A percentile compares a stretch with the other conserved stretches of the same genome.
Evolutionary conservation across 2,329 filamentous ascomycete genomes (phyloP).

Genomic region (Sporothrix pseudoabietina): DNA sequence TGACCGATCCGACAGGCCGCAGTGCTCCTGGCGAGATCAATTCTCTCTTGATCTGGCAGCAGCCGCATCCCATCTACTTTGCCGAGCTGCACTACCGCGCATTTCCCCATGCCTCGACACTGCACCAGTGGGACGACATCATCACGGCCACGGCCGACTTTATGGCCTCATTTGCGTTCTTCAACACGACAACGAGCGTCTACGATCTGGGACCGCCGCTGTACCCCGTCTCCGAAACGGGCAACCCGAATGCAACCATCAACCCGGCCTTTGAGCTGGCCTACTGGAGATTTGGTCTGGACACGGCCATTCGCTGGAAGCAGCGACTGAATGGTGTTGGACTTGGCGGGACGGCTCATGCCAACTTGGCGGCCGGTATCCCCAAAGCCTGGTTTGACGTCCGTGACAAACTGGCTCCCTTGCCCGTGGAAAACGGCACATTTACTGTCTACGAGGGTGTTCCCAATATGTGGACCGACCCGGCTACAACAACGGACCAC

Average conservation of each 20-base stretch:
- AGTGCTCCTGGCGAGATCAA: slow-evolving; percentile 64
- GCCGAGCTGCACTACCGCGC: slow-evolving; percentile 58
- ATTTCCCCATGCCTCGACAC: slow-evolving; percentile 47
- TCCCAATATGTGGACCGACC: slow-evolving; percentile 47
- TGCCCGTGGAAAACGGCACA: slow-evolving; percentile 52
- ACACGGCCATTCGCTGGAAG: slow-evolving; percentile 57
- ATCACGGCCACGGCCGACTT: slow-evolving; percentile 58
- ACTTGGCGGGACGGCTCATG: not conserved
- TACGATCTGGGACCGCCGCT: slow-evolving; percentile 55
- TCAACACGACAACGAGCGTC: slow-evolving; percentile 52
- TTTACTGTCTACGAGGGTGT: slow-evolving; percentile 59
- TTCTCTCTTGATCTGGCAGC: slow-evolving; percentile 63
- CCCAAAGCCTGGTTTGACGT: slow-evolving; percentile 53
- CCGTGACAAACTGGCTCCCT: slow-evolving; percentile 54
- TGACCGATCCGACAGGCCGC: slow-evolving; percentile 59
- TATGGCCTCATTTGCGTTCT: slow-evolving; percentile 61
- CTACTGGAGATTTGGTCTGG: slow-evolving; percentile 63
- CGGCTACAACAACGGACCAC: slow-evolving; percentile 47
- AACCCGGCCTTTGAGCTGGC: slow-evolving; percentile 63
- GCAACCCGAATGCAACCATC: slow-evolving; percentile 56
- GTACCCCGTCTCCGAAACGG: slow-evolving; percentile 58
- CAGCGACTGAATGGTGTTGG: slow-evolving; percentile 43
- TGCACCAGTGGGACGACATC: slow-evolving; percentile 57
- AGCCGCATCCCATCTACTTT: slow-evolving; percentile 63
- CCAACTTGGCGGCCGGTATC: slow-evolving; percentile 38